A percentile compares a stretch with the other conserved stretches of the same genome.
These are phyloP conservation scores for Capsella rubella DNA, from an alignment of 441 rosid species.

Conservation along the genomic window DNA sequence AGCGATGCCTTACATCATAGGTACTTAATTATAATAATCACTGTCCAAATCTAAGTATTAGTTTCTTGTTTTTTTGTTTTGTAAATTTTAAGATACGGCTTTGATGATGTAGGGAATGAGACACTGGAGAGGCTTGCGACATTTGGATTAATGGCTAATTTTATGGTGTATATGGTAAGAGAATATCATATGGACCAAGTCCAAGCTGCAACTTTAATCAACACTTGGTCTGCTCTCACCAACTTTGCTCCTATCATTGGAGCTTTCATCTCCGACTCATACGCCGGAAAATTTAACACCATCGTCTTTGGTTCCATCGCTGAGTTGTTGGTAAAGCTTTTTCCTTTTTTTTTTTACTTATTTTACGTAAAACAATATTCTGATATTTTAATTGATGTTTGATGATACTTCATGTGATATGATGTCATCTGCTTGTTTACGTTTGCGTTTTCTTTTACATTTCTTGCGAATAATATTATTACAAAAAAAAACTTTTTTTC, in stretches of 20 bases:
- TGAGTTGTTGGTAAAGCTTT: constrained; percentile 55
- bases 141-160: constrained; percentile 66
- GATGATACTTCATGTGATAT: constrained; percentile 3
- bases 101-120: constrained; percentile 71
- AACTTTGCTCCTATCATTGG: constrained; percentile 73
- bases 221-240: constrained; percentile 69
- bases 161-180: constrained; percentile 71
- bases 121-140: constrained; percentile 82
- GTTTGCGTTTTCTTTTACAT: too few species aligned
- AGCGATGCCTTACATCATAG: constrained; percentile 83
- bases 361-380: background rate
- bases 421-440: too few species aligned
- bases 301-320: constrained; percentile 67
- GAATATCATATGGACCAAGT: constrained; percentile 70
- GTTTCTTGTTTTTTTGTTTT: background rate
- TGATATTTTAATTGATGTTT: background rate
- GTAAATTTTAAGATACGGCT: background rate
- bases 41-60: background rate
- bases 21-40: constrained; percentile 42
- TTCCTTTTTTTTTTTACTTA: background rate
- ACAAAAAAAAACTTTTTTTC: too few species aligned
- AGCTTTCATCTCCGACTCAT: constrained; percentile 71
- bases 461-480: too few species aligned
- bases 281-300: constrained; percentile 61
- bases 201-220: constrained; percentile 60